phyloP scores from a whole-genome alignment of 163 green algal species.

The Chloroidium sp. region DNA sequence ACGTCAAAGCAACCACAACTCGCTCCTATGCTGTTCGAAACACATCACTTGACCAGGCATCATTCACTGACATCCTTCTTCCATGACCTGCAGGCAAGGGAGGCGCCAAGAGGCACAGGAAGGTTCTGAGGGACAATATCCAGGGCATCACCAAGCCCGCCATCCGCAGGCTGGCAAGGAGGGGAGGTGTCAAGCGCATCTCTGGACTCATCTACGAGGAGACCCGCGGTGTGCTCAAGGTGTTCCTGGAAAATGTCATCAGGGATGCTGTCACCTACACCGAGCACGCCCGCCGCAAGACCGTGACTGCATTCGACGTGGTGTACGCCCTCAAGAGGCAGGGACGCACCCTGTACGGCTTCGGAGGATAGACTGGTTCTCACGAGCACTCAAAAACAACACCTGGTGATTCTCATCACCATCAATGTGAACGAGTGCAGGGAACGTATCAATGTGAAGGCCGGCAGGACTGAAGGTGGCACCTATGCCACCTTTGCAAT shows the following conservation, averaged over 20 bases:
- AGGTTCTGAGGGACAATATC: slow-evolving; percentile 93
- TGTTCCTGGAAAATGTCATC: slow-evolving; percentile 94
- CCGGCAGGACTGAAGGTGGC: too few species aligned
- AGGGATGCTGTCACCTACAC: slow-evolving; percentile 94
- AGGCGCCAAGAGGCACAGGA: slow-evolving; percentile 75
- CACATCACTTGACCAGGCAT: not conserved
- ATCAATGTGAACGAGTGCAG: too few species aligned
- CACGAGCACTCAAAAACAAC: not conserved
- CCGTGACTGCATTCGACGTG: slow-evolving; percentile 82
- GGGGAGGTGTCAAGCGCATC: slow-evolving; percentile 88
- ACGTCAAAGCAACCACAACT: too few species aligned
- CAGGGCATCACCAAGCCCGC: slow-evolving; percentile 89
- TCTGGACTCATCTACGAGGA: slow-evolving; percentile 97
- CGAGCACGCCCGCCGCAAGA: slow-evolving; percentile 91
- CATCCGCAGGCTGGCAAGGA: slow-evolving; percentile 76
- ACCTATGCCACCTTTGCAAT: too few species aligned
- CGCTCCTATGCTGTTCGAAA: too few species aligned
- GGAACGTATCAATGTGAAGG: too few species aligned
- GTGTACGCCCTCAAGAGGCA: slow-evolving; percentile 97
- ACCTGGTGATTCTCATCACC: too few species aligned
- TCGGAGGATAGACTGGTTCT: slow-evolving; percentile 45
- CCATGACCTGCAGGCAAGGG: slow-evolving; percentile 38
- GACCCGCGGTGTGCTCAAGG: slow-evolving; percentile 35
- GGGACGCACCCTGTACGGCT: slow-evolving; percentile 92
- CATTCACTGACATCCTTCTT: slow-evolving; percentile 40